Evolutionary conservation across 768 basidiomycete species (phyloP).

Genomic region (Suillus subluteus): DNA sequence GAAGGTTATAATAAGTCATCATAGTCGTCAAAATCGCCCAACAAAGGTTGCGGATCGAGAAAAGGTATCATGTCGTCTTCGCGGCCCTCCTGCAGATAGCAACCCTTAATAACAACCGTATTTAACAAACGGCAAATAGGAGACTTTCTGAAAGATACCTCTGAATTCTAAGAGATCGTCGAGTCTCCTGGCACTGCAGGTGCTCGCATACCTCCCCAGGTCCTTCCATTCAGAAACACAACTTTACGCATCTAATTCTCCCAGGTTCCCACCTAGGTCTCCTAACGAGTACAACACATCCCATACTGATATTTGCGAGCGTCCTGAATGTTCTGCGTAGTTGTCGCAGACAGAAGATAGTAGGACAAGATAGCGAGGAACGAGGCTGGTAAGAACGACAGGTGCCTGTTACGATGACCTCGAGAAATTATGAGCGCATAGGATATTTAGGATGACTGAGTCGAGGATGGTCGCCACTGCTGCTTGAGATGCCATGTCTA

Average conservation of each 20-base stretch:
- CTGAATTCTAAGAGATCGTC: constrained; percentile 77
- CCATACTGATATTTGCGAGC: constrained; percentile 51
- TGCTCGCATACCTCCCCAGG: constrained; percentile 65
- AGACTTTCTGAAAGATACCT: constrained; percentile 48
- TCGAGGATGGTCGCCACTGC: constrained; percentile 66
- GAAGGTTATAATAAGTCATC: constrained; percentile 29
- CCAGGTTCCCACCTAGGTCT: constrained; percentile 73
- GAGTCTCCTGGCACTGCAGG: constrained; percentile 62
- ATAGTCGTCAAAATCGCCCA: constrained; percentile 10
- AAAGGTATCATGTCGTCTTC: constrained; percentile 60
- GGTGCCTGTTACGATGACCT: constrained; percentile 74
- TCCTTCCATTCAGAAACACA: constrained; percentile 69
- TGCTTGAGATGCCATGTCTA: constrained; percentile 38
- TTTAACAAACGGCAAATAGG: constrained; percentile 1
- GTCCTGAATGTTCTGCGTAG: constrained; percentile 77
- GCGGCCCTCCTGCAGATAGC: constrained; percentile 59
- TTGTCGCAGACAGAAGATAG: constrained; percentile 68
- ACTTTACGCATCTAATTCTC: constrained; percentile 74
- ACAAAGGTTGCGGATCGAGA: constrained; percentile 38
- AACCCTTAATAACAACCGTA: constrained; percentile 45
- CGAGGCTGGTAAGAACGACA: constrained; percentile 70
- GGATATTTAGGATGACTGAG: constrained; percentile 66
- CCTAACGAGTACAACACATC: constrained; percentile 27
- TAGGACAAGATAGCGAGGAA: constrained; percentile 72
- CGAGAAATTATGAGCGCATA: constrained; percentile 79